A percentile compares a stretch with the other conserved stretches of the same genome.
Conservation (phyloP, 352 stramenopile species). For the Chloridella minuta region DNA sequence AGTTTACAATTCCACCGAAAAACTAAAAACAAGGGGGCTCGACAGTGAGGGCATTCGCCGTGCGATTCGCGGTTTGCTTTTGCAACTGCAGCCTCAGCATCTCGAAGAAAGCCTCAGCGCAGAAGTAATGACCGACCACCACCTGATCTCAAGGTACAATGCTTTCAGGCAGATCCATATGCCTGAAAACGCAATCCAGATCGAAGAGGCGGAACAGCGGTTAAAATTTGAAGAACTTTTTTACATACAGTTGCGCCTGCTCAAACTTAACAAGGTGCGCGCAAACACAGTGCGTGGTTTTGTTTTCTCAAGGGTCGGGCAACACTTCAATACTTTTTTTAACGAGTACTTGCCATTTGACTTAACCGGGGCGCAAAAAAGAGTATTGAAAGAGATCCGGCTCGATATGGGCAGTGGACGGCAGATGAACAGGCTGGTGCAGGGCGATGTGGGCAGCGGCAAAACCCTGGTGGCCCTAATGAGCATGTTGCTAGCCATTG, state of each 20-base stretch:
- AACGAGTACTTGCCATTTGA: neutral
- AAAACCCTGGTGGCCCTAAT: neutral
- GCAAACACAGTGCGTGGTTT: neutral
- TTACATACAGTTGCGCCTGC: neutral
- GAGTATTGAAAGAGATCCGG: neutral
- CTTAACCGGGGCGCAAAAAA: neutral
- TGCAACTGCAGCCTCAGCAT: neutral
- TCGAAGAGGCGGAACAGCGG: neutral
- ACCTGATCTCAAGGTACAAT: neutral
- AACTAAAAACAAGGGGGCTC: neutral
- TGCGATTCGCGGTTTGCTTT: neutral
- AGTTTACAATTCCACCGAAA: neutral
- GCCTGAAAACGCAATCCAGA: neutral
- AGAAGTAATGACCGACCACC: neutral
- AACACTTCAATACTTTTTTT: neutral
- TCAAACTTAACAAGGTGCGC: neutral
- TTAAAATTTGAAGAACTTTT: neutral
- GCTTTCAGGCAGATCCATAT: neutral
- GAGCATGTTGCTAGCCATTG: neutral
- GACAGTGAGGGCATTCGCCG: neutral
- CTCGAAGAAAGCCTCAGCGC: neutral
- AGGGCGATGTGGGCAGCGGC: neutral
- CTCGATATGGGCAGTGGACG: neutral
- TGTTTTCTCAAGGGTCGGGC: neutral
- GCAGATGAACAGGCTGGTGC: neutral